These are phyloP conservation scores for Rhizophlyctis rosea DNA, from an alignment of 192 early-diverging fungal genomes.

Conservation along the genomic window DNA sequence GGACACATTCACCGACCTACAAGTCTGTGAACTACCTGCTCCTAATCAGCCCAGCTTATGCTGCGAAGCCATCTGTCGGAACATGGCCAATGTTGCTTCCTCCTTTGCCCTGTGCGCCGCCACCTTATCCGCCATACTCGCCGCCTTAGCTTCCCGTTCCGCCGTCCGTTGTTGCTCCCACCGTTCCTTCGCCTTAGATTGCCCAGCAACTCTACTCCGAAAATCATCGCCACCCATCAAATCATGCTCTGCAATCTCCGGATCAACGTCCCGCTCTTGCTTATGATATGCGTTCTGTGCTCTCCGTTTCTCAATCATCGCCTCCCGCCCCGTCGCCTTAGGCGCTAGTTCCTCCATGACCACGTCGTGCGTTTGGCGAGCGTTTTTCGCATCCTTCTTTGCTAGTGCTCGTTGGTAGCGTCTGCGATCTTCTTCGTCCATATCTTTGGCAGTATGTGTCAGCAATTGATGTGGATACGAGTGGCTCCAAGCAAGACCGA, in stretches of 20 bases:
- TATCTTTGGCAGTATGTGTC: slow-evolving; percentile 18
- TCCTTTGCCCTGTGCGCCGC: slow-evolving; percentile 64
- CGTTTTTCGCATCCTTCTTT: slow-evolving; percentile 39
- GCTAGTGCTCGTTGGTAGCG: slow-evolving; percentile 28
- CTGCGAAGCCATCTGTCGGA: slow-evolving; percentile 58
- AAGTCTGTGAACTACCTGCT: too few species aligned
- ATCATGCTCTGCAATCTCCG: slow-evolving; percentile 59
- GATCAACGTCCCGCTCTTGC: slow-evolving; percentile 60
- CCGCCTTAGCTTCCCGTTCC: slow-evolving; percentile 25
- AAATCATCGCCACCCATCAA: slow-evolving; percentile 54
- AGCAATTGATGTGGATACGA: too few species aligned
- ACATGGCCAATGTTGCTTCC: slow-evolving; percentile 66
- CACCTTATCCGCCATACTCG: slow-evolving; percentile 39
- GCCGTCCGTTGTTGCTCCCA: slow-evolving; percentile 35
- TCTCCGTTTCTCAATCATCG: slow-evolving; percentile 59
- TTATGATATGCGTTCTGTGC: slow-evolving; percentile 57
- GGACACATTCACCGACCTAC: not conserved
- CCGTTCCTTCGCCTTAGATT: slow-evolving; percentile 36
- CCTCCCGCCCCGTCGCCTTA: slow-evolving; percentile 60
- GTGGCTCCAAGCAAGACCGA: too few species aligned
- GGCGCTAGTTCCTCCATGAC: slow-evolving; percentile 67
- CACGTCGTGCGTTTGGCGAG: slow-evolving; percentile 48
- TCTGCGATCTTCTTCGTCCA: slow-evolving; percentile 47
- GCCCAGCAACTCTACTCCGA: slow-evolving; percentile 11
- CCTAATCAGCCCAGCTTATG: not conserved